Conservation (phyloP, 306 rosid genomes). For the cucumber (Cucumis sativus) region DNA sequence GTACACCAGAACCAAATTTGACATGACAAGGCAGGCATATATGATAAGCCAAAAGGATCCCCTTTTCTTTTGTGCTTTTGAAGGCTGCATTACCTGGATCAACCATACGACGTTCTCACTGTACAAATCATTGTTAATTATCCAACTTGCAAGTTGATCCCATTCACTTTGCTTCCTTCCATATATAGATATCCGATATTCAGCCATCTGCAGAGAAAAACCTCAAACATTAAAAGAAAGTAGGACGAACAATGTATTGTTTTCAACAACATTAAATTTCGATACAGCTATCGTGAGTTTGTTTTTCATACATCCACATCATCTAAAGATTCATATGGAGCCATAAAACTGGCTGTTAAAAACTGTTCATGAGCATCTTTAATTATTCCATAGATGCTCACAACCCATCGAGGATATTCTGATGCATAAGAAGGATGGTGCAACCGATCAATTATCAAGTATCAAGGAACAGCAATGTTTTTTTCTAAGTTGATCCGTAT, state of each 20-base stretch:
- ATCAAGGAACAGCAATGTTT: background rate
- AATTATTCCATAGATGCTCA: background rate
- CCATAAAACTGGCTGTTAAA: background rate
- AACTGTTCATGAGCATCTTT: background rate
- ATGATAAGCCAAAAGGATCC: background rate
- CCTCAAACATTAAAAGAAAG: background rate
- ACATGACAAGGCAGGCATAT: background rate
- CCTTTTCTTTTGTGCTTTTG: background rate
- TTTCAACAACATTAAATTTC: background rate
- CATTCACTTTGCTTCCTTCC: constrained; percentile 99
- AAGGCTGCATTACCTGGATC: constrained; percentile 55
- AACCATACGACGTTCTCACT: constrained; percentile 94
- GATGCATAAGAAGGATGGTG: background rate
- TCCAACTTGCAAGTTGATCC: constrained; percentile 99
- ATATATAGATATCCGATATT: constrained; percentile 85
- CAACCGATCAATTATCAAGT: background rate
- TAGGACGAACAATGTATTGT: background rate
- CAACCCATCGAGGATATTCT: background rate
- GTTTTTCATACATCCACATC: background rate
- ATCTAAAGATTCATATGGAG: background rate
- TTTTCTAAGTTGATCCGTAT: background rate
- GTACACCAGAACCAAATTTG: background rate
- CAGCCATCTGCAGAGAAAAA: constrained; percentile 83
- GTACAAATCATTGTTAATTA: constrained; percentile 90
- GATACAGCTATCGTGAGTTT: background rate